A percentile compares a stretch with the other conserved stretches of the same genome.
phyloP scores from a whole-genome alignment of 2,329 filamentous ascomycete genomes.

The Microcera coccophila region DNA sequence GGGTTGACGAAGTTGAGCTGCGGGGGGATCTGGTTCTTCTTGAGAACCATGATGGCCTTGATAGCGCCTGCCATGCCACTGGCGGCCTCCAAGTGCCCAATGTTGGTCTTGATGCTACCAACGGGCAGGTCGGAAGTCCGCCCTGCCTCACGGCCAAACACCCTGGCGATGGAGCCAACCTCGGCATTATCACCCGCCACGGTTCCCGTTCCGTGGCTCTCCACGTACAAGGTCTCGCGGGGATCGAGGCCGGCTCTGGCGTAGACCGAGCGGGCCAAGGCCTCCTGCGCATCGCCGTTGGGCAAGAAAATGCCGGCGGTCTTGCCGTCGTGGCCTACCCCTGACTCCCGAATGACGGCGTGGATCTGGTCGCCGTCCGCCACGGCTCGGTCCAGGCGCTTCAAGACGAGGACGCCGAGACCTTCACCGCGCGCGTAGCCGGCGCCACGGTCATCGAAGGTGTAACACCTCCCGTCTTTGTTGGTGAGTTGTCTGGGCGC shows the following conservation, averaged over 20 bases:
- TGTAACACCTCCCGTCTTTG: neutral
- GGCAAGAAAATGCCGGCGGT: constrained; percentile 8
- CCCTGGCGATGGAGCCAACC: neutral
- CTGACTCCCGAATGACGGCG: constrained; percentile 12
- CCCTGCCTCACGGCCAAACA: constrained; percentile 3
- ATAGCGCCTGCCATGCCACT: constrained; percentile 10
- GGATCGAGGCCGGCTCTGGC: neutral
- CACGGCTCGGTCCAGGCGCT: constrained; percentile 13
- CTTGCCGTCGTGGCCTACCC: constrained; percentile 15
- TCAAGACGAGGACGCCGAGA: constrained; percentile 7
- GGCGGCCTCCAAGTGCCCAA: constrained; percentile 10
- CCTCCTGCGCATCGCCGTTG: constrained; percentile 2
- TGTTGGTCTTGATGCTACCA: constrained; percentile 13
- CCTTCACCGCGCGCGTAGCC: neutral
- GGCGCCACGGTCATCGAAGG: neutral
- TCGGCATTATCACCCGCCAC: constrained; percentile 9
- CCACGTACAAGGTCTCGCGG: constrained; percentile 1
- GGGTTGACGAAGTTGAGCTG: constrained; percentile 7
- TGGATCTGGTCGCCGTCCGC: constrained; percentile 16
- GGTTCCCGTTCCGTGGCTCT: constrained; percentile 10
- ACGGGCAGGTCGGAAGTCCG: neutral
- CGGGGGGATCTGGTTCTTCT: constrained; percentile 10
- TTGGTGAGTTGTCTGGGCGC: neutral
- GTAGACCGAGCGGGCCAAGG: constrained; percentile 3
- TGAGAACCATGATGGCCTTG: constrained; percentile 12